Conservation (phyloP, 805 yeast species). For the Candida sakaeoensis region DNA sequence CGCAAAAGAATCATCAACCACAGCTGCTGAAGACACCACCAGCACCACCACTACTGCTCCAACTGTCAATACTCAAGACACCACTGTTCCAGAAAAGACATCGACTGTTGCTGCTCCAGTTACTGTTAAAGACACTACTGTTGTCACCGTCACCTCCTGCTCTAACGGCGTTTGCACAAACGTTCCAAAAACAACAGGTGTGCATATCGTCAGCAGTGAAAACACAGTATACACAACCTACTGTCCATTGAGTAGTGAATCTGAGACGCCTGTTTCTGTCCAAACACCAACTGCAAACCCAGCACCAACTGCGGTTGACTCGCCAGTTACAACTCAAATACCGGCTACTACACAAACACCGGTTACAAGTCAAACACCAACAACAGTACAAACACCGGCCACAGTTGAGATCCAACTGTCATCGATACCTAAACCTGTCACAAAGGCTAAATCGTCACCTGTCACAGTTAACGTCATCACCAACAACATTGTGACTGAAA, state of each 20-base stretch:
- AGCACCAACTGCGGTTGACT: conserved; percentile 7
- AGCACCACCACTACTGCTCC: conserved; percentile 7
- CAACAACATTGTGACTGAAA: conserved; percentile 35
- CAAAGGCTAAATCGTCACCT: conserved; percentile 4
- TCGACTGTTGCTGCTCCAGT: conserved; percentile 9
- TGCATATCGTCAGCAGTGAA: conserved; percentile 20
- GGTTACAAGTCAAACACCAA: neutral
- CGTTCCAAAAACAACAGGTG: conserved; percentile 32
- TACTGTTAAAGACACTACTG: conserved; percentile 18
- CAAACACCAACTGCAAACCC: conserved; percentile 9
- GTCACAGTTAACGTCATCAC: conserved; percentile 34
- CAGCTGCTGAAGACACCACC: neutral
- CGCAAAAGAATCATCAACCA: neutral
- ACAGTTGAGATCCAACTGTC: no score
- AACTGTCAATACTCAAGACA: conserved; percentile 8
- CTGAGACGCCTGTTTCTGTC: neutral
- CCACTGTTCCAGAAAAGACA: conserved; percentile 8
- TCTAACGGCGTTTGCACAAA: conserved; percentile 24
- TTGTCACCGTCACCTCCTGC: conserved; percentile 35
- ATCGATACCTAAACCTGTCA: no score
- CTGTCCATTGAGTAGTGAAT: conserved; percentile 16
- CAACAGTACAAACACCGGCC: conserved; percentile 1
- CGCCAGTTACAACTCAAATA: neutral
- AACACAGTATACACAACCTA: conserved; percentile 28
- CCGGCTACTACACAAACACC: conserved; percentile 4